phyloP scores from a whole-genome alignment of 164 flowering plant species.

The Nelumbo lutea region DNA sequence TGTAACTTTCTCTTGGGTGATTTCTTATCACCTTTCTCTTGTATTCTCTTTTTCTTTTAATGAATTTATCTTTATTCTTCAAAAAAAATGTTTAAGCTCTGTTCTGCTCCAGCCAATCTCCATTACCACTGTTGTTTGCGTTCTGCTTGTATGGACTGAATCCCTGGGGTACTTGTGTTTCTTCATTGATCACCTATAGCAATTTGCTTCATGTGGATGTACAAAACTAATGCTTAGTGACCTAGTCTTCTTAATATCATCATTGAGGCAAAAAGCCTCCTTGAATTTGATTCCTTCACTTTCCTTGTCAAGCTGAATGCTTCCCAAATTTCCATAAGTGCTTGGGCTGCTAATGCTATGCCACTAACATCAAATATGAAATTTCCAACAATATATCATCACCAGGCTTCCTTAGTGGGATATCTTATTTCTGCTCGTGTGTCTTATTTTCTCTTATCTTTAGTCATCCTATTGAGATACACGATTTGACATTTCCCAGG shows the following conservation, averaged over 20 bases:
- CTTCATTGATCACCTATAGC: no score
- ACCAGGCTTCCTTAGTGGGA: not conserved
- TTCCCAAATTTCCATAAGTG: not conserved
- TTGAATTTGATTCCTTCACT: not conserved
- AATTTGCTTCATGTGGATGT: not conserved
- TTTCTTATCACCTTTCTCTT: no score
- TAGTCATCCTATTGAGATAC: not conserved
- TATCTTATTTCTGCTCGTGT: not conserved
- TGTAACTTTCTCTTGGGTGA: no score
- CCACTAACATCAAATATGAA: not conserved
- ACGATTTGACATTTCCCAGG: conserved; percentile 38
- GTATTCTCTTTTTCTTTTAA: no score
- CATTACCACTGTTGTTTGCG: no score
- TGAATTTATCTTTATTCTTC: no score
- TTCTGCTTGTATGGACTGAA: no score
- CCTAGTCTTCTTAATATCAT: not conserved
- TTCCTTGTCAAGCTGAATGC: not conserved
- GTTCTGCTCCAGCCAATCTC: no score
- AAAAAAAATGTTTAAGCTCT: no score
- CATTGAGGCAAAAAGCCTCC: not conserved
- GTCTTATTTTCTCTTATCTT: not conserved
- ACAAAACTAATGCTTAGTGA: not conserved
- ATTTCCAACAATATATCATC: not conserved
- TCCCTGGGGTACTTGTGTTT: no score
- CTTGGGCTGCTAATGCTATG: not conserved